These are phyloP conservation scores for Stachybotrys chartarum DNA, from an alignment of 2,329 filamentous ascomycete genomes.

Conservation along the genomic window DNA sequence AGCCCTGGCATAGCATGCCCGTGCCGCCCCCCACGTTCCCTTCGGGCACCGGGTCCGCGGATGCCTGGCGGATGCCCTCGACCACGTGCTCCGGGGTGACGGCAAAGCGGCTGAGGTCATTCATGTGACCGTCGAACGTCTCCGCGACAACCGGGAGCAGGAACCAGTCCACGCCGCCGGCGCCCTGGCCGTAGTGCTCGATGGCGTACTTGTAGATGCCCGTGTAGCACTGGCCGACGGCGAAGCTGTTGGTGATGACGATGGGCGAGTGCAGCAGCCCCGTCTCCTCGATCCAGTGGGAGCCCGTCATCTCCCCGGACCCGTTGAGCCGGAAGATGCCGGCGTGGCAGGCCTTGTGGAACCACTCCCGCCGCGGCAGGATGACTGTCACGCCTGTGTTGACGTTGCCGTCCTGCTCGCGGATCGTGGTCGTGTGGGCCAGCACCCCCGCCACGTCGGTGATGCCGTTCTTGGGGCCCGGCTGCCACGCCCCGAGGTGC, in stretches of 20 bases:
- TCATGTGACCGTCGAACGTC: constrained; percentile 53
- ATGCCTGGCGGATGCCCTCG: constrained; percentile 41
- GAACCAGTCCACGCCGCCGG: constrained; percentile 40
- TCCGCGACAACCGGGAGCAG: constrained; percentile 50
- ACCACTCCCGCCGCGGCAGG: constrained; percentile 37
- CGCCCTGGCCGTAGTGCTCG: constrained; percentile 31
- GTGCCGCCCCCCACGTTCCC: constrained; percentile 57
- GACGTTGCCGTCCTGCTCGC: constrained; percentile 22
- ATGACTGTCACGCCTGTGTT: constrained; percentile 46
- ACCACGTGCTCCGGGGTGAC: constrained; percentile 46
- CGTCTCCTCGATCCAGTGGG: constrained; percentile 55
- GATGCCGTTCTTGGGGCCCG: constrained; percentile 40
- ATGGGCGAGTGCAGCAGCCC: constrained; percentile 53
- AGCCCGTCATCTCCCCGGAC: constrained; percentile 54
- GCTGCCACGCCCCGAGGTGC: constrained; percentile 32
- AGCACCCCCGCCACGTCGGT: constrained; percentile 44
- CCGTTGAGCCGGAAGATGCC: constrained; percentile 58
- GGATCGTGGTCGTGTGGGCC: constrained; percentile 37
- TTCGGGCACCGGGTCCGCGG: constrained; percentile 43
- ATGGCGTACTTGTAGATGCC: constrained; percentile 50
- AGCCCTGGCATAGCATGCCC: constrained; percentile 57
- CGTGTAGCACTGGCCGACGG: constrained; percentile 29
- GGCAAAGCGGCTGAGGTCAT: constrained; percentile 46
- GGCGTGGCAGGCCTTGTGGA: constrained; percentile 35
- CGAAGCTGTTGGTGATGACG: constrained; percentile 44